Conservation (phyloP, 148 eudicot genomes). For the Rhododendron ferrugineum region DNA sequence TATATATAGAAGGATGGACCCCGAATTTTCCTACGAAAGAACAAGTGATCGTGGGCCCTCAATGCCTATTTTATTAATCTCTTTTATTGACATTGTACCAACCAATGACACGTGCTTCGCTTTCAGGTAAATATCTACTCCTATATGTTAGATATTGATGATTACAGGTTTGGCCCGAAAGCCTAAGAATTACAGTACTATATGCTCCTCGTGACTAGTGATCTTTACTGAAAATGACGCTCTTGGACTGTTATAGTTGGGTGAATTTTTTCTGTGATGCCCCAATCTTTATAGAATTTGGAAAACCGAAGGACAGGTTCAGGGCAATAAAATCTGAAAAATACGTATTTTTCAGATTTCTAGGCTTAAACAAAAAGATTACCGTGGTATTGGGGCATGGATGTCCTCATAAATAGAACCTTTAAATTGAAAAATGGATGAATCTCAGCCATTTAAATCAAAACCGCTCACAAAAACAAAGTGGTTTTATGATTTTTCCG, state of each 20-base stretch:
- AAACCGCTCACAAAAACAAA: too few species aligned
- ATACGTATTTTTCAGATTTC: too few species aligned
- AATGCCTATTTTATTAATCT: background rate
- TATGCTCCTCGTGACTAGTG: background rate
- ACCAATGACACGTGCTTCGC: background rate
- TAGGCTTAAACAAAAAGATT: too few species aligned
- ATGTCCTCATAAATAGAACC: too few species aligned
- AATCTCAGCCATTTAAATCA: too few species aligned
- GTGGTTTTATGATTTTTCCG: too few species aligned
- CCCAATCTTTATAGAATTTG: too few species aligned
- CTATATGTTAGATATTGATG: background rate
- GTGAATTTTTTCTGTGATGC: too few species aligned
- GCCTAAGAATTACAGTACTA: background rate
- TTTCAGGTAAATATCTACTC: background rate
- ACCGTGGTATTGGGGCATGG: too few species aligned
- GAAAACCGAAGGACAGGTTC: too few species aligned
- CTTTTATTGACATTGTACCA: background rate
- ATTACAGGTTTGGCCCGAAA: background rate
- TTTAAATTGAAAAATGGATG: too few species aligned
- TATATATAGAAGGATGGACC: background rate
- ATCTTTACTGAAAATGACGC: background rate
- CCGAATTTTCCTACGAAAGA: background rate
- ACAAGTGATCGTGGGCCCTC: background rate
- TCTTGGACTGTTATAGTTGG: background rate
- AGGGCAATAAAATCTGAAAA: too few species aligned